Evolutionary conservation across 108 stramenopile genomes (phyloP), one percentile per base, ranked within the genome.

Genomic region (Chaetoceros tenuissimus): DNA sequence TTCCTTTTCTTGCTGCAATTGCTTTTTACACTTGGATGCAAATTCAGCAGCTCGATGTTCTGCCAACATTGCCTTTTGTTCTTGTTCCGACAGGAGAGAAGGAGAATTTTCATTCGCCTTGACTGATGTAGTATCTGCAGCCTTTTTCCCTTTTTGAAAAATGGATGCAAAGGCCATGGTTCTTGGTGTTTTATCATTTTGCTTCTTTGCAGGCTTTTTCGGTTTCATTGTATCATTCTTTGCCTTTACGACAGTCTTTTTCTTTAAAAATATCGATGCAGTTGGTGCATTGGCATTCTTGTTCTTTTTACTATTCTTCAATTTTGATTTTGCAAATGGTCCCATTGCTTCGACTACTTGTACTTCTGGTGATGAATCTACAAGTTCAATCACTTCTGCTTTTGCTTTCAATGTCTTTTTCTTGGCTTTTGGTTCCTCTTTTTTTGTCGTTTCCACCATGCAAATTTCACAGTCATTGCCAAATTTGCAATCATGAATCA

Each of bases 41-140:
- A 85, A 79, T 45, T 77, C 64, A 21, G 78, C 83, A 16, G 72
- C 74, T 0, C 66, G 68, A 43, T 81, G 78, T 51, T 85, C 83
- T 10, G 68, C 78, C 2, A 68, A 3, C 23, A 72, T 57, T 21
- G 31, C 40, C 57, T 58, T 51, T 44, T 51, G 60, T 26, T 24
- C 21, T 30, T 48, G 43, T 16, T 46, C 28, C 19, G 46, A 3
- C 43, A 20, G 28, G 24, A 40, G 25, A 26, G 55, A 46, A 23
- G 46, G 46, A 30, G 28, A 48, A 51, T 45, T 22, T 24, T 45
- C 58, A 17, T 59, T 7, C 0, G 51, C 50, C 24, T 44, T 48
- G 48, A 24, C 21, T 51, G 3, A 17, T 5, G 29, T 26, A 0
- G 20, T 19, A 51, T 64, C 1, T 18, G 27, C 47, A 19, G 45